A percentile compares a stretch with the other conserved stretches of the same genome.
Conservation (phyloP, 2,329 filamentous ascomycete species). For the Celoporthe dispersa region DNA sequence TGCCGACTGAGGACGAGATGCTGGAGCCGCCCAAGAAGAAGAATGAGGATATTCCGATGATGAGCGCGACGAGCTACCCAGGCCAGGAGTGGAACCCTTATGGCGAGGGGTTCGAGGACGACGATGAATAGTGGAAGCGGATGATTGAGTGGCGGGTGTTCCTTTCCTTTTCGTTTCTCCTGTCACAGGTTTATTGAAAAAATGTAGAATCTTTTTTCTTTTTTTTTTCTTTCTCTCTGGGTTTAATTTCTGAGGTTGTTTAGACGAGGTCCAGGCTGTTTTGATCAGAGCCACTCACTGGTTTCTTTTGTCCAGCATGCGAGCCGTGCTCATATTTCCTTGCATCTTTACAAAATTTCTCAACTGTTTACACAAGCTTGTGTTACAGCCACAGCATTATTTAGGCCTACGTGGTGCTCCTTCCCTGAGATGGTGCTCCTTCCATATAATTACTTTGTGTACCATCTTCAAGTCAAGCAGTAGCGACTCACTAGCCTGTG, state of each 20-base stretch:
- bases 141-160: not conserved
- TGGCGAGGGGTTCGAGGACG: slow-evolving; percentile 37
- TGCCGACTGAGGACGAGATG: slow-evolving; percentile 38
- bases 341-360: too few relatives aligned
- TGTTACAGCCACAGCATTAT: too few relatives aligned
- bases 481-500: too few relatives aligned
- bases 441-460: too few relatives aligned
- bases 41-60: slow-evolving; percentile 55
- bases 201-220: not conserved
- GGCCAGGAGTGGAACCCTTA: slow-evolving; percentile 73
- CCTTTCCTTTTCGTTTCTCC: not conserved
- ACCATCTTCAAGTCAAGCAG: too few relatives aligned
- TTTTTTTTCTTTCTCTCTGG: not conserved
- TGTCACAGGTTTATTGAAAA: not conserved
- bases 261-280: not conserved
- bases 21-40: slow-evolving; percentile 38
- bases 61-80: slow-evolving; percentile 71
- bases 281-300: not conserved
- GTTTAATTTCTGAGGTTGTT: not conserved
- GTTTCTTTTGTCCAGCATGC: not conserved
- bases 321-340: not conserved
- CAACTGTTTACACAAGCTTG: too few relatives aligned
- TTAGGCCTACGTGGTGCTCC: too few relatives aligned
- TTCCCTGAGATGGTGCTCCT: too few relatives aligned
- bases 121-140: slow-evolving; percentile 31